Evolutionary conservation across 1,284 basidiomycete genomes (phyloP).

Genomic region (Kwoniella shivajii): DNA sequence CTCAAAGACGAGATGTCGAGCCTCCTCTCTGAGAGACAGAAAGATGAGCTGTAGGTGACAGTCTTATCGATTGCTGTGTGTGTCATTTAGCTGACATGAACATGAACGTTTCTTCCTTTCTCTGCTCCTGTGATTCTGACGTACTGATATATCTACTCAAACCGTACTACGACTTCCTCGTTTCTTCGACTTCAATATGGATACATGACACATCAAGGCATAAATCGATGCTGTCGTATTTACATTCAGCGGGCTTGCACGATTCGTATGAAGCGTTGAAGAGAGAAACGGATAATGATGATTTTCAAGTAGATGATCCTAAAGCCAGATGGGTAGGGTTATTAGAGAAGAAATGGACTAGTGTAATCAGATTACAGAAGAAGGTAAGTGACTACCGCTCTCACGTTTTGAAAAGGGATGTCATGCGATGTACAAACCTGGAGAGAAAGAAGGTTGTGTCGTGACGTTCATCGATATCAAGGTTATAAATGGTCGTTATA

Average conservation of each 20-base stretch:
- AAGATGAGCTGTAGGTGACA: conserved; percentile 72
- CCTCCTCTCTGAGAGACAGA: conserved; percentile 72
- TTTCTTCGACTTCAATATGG: not conserved
- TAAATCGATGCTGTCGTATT: conserved; percentile 82
- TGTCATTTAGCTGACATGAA: not conserved
- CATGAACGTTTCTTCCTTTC: not conserved
- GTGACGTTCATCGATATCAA: too few relatives aligned
- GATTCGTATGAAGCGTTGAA: conserved; percentile 68
- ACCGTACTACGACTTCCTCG: conserved; percentile 29
- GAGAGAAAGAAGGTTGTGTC: too few relatives aligned
- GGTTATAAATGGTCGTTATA: too few relatives aligned
- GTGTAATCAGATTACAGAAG: conserved; percentile 87
- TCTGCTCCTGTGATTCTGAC: not conserved
- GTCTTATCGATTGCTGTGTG: not conserved
- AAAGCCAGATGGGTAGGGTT: conserved; percentile 80
- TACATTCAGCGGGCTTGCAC: conserved; percentile 67
- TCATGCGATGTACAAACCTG: not conserved
- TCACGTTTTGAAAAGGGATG: not conserved
- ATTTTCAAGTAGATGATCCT: conserved; percentile 72
- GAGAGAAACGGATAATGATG: conserved; percentile 60
- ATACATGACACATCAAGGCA: conserved; percentile 61
- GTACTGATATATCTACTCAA: not conserved
- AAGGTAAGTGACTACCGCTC: conserved; percentile 63
- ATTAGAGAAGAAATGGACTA: conserved; percentile 94
- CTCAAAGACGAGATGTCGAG: conserved; percentile 37